These are phyloP conservation scores for Ascocoryne sarcoides DNA, from an alignment of 2,329 filamentous ascomycete species.

Conservation along the genomic window DNA sequence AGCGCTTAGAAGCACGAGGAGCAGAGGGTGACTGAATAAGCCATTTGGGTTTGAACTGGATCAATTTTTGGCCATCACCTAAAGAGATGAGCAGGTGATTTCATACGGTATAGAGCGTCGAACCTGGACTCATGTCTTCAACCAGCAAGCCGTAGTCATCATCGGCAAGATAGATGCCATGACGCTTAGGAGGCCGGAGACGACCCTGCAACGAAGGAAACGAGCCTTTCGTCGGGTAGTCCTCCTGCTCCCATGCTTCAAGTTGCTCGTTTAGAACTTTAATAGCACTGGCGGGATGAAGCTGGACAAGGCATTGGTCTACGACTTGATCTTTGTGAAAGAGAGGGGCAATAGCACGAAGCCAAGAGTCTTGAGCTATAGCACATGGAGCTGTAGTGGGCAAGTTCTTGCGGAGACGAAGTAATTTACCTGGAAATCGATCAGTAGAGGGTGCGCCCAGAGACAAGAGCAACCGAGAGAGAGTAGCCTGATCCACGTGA, in stretches of 20 bases:
- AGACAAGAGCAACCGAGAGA: too few relatives aligned
- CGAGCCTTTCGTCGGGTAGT: too few relatives aligned
- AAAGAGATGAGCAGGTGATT: not conserved
- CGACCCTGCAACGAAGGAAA: too few relatives aligned
- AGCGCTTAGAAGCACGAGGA: conserved; percentile 52
- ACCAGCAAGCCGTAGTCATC: conserved; percentile 61
- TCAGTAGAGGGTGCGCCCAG: conserved; percentile 5
- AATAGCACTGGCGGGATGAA: conserved; percentile 36
- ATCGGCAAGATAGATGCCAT: conserved; percentile 41
- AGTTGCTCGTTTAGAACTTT: conserved; percentile 45
- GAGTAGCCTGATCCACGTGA: too few relatives aligned
- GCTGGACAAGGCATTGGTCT: conserved; percentile 43
- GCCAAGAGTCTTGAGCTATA: conserved; percentile 36
- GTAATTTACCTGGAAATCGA: conserved; percentile 39
- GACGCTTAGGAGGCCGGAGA: conserved; percentile 38
- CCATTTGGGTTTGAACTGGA: conserved; percentile 85
- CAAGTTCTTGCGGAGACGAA: conserved; percentile 53
- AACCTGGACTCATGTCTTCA: conserved; percentile 58
- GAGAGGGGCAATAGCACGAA: conserved; percentile 43
- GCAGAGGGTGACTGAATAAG: conserved; percentile 67
- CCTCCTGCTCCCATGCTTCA: conserved; percentile 26
- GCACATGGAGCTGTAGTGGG: conserved; percentile 38
- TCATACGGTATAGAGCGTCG: conserved; percentile 2
- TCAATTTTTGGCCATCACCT: conserved; percentile 15
- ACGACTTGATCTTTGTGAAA: conserved; percentile 47